phyloP scores from a whole-genome alignment of 441 rosid genomes.

The Mallotus repandus region DNA sequence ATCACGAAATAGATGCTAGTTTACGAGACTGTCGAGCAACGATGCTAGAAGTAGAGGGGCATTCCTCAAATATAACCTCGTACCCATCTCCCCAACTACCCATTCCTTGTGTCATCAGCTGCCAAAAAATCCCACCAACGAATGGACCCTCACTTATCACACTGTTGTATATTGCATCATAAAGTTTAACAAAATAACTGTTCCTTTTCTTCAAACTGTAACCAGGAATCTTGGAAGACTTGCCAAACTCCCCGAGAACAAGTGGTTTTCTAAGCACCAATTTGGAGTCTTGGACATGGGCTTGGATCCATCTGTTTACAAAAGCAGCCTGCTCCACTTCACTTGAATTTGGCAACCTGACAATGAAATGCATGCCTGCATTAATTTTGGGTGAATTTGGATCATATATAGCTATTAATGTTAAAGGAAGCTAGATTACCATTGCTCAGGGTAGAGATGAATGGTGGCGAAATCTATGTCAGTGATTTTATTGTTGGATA shows the following conservation, averaged over 20 bases:
- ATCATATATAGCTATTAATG: background rate
- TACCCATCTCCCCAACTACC: slow-evolving; percentile 55
- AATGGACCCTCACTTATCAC: slow-evolving; percentile 48
- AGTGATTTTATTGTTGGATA: slow-evolving; percentile 49
- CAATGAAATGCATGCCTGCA: background rate
- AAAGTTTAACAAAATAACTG: slow-evolving; percentile 40
- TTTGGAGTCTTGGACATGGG: slow-evolving; percentile 49
- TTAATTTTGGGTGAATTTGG: too few species aligned
- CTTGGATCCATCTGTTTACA: slow-evolving; percentile 20
- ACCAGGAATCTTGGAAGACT: slow-evolving; percentile 43
- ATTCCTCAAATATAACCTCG: slow-evolving; percentile 42
- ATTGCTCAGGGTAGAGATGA: slow-evolving; percentile 68
- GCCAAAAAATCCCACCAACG: slow-evolving; percentile 62
- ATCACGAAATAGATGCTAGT: slow-evolving; percentile 28
- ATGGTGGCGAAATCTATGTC: slow-evolving; percentile 59
- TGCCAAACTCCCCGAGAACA: slow-evolving; percentile 60
- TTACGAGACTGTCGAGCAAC: slow-evolving; percentile 53
- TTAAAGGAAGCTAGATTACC: slow-evolving; percentile 27
- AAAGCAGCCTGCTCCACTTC: slow-evolving; percentile 19
- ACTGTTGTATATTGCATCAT: slow-evolving; percentile 42
- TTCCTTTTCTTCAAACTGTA: slow-evolving; percentile 46
- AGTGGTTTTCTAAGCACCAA: slow-evolving; percentile 51
- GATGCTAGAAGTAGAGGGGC: slow-evolving; percentile 60
- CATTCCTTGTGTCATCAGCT: slow-evolving; percentile 53
- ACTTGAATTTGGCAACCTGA: slow-evolving; percentile 26